These are phyloP conservation scores for Fusarium brachygibbosum DNA, from an alignment of 2,329 filamentous ascomycete species.

Conservation along the genomic window DNA sequence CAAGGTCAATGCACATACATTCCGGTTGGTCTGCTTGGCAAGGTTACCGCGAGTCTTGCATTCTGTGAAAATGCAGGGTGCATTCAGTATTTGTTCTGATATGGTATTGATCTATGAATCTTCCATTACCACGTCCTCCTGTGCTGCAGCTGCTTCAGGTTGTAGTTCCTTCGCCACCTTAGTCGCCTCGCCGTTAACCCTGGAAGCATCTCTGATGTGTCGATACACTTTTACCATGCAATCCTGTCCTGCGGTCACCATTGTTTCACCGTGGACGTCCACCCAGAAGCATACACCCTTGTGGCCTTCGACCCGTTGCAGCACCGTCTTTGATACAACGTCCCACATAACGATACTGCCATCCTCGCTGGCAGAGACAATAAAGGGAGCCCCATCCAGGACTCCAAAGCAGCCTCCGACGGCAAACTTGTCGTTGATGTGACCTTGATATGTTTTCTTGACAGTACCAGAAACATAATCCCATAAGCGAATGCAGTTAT, in stretches of 20 bases:
- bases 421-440: slow-evolving; percentile 85
- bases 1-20: background rate
- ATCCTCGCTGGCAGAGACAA: slow-evolving; percentile 89
- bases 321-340: slow-evolving; percentile 83
- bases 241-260: slow-evolving; percentile 71
- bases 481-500: slow-evolving; percentile 92
- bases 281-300: slow-evolving; percentile 75
- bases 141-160: slow-evolving; percentile 61
- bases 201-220: slow-evolving; percentile 43
- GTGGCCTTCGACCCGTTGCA: slow-evolving; percentile 74
- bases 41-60: background rate
- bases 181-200: slow-evolving; percentile 35
- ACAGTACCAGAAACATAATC: slow-evolving; percentile 92
- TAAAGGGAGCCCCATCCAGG: slow-evolving; percentile 66
- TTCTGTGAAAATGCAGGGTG: background rate
- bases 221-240: slow-evolving; percentile 65
- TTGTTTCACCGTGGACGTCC: slow-evolving; percentile 68
- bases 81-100: too few species aligned
- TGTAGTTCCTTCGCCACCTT: slow-evolving; percentile 63
- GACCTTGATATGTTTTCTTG: slow-evolving; percentile 97
- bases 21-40: background rate
- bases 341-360: slow-evolving; percentile 91
- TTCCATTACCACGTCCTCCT: slow-evolving; percentile 58
- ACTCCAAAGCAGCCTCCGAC: slow-evolving; percentile 87
- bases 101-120: slow-evolving; percentile 32